Conservation (phyloP, 495 filamentous ascomycete species). For the Penicillium waksmanii region DNA sequence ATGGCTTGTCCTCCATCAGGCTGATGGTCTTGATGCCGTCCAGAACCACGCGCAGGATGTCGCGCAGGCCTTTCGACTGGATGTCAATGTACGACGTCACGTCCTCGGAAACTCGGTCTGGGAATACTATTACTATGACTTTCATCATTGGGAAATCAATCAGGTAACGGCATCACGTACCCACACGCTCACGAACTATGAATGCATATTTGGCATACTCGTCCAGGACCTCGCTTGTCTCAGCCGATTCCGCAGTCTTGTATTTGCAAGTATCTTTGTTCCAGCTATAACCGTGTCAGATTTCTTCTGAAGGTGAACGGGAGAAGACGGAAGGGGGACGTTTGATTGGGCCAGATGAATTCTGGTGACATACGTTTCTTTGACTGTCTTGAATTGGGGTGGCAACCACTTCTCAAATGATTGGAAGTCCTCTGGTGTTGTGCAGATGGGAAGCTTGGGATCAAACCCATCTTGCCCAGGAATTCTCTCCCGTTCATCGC, state of each 20-base stretch:
- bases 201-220: conserved; percentile 32
- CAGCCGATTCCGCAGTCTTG: conserved; percentile 21
- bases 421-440: conserved; percentile 29
- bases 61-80: conserved; percentile 36
- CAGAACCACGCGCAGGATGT: conserved; percentile 33
- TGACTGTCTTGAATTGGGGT: conserved; percentile 24
- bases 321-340: conserved; percentile 8
- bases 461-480: conserved; percentile 19
- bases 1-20: conserved; percentile 31
- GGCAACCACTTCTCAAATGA: conserved; percentile 28
- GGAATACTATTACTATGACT: conserved; percentile 14
- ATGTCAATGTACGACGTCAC: conserved; percentile 30
- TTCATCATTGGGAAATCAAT: neutral
- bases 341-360: too few species aligned
- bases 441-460: conserved; percentile 27
- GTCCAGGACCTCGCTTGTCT: conserved; percentile 21
- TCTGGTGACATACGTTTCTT: conserved; percentile 24
- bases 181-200: conserved; percentile 29
- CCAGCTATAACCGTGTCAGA: conserved; percentile 26
- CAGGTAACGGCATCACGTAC: conserved; percentile 21
- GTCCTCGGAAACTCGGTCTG: conserved; percentile 30
- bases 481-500: conserved; percentile 11
- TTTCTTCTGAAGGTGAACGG: conserved; percentile 2
- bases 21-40: conserved; percentile 35
- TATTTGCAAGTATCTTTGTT: conserved; percentile 35